Evolutionary conservation across 1,139 yeast genomes (phyloP), one percentile per base, ranked within the genome.

Genomic region (Suhomyces bolitotheri): DNA sequence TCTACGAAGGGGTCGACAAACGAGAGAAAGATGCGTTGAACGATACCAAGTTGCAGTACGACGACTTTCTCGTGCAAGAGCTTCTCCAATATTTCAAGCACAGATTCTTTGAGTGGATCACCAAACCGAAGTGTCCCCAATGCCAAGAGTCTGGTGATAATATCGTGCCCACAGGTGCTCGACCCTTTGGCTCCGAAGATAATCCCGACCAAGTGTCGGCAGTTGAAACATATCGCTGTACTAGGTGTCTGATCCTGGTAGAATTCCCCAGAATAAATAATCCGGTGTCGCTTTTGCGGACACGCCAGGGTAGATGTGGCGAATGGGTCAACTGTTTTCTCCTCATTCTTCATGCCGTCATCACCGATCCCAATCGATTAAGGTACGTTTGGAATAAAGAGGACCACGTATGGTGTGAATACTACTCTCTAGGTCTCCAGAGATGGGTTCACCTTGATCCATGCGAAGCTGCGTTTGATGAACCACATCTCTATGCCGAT

Each of bases 401-500:
- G 54, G 97, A 90, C 53, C 98, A 90, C 56, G 97, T 87, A 0
- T 90, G 97, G 98, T 83, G 95, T 50, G 98, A 90, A 54, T 82
- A 84, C 47, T 90, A 78, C 55, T 85, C 95, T 2, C 59, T 53
- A 1, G 54, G 63, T 14, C 67, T 76, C 44, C 57, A 70, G 31
- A 63, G 89, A 38, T 90, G 97, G 97, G 71, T 89, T 17, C 97
- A 90, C 57, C 66, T 86, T 17, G 98, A 90, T 51, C 78, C 90
- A 4, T 90, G 97, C 55, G 98, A 90, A 51, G 83, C 80, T 26
- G 81, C 88, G 0, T 87, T 71, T 60, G 96, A 90, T 55, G 79
- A 86, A 45, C 97, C 97, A 0, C 57, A 66, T 23, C 63, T 89
- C 19, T 90, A 90, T 51, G 76, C 82, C 32, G 71, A 74, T 25